These are phyloP conservation scores for Exophiala calicioides DNA, from an alignment of 2,329 filamentous ascomycete species.

Conservation along the genomic window DNA sequence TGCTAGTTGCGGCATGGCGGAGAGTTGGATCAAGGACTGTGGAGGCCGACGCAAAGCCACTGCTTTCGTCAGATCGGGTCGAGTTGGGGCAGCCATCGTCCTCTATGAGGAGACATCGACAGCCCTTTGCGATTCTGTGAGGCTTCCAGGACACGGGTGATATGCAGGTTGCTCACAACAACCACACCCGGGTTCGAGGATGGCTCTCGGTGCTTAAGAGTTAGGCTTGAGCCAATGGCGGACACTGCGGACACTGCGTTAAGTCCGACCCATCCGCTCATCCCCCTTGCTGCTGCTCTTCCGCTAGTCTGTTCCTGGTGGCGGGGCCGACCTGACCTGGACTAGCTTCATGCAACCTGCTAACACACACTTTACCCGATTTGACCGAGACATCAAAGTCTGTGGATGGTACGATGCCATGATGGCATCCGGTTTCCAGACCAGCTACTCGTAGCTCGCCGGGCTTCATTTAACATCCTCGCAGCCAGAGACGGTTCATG, in stretches of 20 bases:
- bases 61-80: not conserved
- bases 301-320: not conserved
- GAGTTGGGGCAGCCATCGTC: constrained; percentile 1
- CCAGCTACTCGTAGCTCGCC: too few species aligned
- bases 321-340: not conserved
- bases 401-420: not conserved
- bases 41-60: not conserved
- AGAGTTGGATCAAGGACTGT: constrained; percentile 1
- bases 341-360: not conserved
- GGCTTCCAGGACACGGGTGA: not conserved
- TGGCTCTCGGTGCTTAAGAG: not conserved
- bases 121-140: not conserved
- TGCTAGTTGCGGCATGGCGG: constrained; percentile 3
- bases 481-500: too few species aligned
- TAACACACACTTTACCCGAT: too few species aligned
- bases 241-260: too few species aligned
- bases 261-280: not conserved
- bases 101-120: constrained; percentile 5
- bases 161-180: constrained; percentile 10
- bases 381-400: not conserved
- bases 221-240: not conserved
- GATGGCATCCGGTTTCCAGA: constrained; percentile 3
- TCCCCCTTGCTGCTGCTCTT: not conserved
- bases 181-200: too few species aligned
- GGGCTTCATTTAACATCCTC: too few species aligned